Evolutionary conservation across 2,329 filamentous ascomycete species (phyloP), one percentile per base, ranked within the genome.

Genomic region (Fusarium beomiforme): DNA sequence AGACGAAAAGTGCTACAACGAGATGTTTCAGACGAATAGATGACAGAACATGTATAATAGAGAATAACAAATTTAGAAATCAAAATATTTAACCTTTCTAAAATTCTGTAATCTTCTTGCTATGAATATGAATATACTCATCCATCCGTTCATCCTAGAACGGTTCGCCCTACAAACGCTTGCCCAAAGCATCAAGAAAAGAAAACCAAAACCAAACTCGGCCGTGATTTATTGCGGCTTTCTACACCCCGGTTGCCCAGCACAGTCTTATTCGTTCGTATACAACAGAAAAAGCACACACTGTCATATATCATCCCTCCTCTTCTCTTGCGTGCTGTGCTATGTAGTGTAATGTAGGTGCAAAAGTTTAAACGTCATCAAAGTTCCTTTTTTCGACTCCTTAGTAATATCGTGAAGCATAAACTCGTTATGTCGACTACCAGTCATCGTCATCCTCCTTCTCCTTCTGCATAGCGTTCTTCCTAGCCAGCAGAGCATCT

Each of bases 401-500:
- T 55, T 49, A 50, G 36, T 63, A 61, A 65, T 36, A 70, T 75
- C 72, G 55, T 77, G 64, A 72, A 75, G 65, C 70, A 55, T 75
- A 65, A 70, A 62, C 54, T 77, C 75, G 66, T 67, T 47, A 46
- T 71, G 56, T 72, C 60, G 64, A 75, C 75, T 79, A 92, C 91
- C 91, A 92, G 77, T 93, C 90, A 71, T 92, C 91, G 49, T 92
- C 90, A 21, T 92, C 90, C 23, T 91, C 88, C 61, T 88, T 85
- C 80, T 89, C 89, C 76, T 87, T 89, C 76, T 91, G 90, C 91
- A 94, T 93, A 9, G 91, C 92, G 71, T 89, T 90, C 83, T 95
- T 92, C 75, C 93, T 86, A 44, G 92, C 91, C 75, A 92, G 84
- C 75, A 96, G 82, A n/a, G 92, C 92, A 78, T 95, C 92, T 5